phyloP scores from a whole-genome alignment of 2,329 filamentous ascomycete genomes.

The Calonectria montana region DNA sequence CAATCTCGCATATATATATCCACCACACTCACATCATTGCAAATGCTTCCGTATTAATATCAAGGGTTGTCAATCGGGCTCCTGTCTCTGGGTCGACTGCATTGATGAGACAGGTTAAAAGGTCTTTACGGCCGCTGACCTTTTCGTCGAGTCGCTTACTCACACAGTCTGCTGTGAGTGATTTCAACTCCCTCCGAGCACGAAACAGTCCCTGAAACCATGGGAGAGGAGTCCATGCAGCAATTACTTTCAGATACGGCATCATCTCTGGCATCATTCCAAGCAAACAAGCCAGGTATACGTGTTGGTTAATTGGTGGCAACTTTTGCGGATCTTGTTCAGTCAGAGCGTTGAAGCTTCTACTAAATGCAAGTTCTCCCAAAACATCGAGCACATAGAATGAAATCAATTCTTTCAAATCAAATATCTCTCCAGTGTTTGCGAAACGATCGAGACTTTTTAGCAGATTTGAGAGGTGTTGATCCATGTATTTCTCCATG shows the following conservation, averaged over 20 bases:
- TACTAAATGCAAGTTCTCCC: slow-evolving; percentile 13
- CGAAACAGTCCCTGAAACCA: slow-evolving; percentile 4
- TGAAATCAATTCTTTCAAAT: slow-evolving; percentile 18
- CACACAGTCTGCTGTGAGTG: slow-evolving; percentile 13
- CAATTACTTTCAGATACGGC: background rate
- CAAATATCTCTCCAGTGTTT: slow-evolving; percentile 3
- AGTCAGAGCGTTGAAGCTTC: slow-evolving; percentile 6
- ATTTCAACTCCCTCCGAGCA: slow-evolving; percentile 9
- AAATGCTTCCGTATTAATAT: slow-evolving; percentile 16
- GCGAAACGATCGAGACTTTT: slow-evolving; percentile 8
- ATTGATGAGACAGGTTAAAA: slow-evolving; percentile 13
- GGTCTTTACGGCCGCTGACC: background rate
- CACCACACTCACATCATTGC: slow-evolving; percentile 2
- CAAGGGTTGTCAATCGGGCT: background rate
- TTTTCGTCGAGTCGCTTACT: background rate
- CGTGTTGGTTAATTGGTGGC: slow-evolving; percentile 12
- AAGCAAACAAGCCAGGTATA: slow-evolving; percentile 10
- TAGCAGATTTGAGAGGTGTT: slow-evolving; percentile 2
- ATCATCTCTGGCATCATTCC: slow-evolving; percentile 19
- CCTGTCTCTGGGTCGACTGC: slow-evolving; percentile 18
- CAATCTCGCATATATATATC: too few relatives aligned
- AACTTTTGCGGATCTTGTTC: background rate
- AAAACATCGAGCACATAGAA: slow-evolving; percentile 17
- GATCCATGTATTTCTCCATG: slow-evolving; percentile 16
- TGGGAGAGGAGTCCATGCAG: background rate